Conservation (phyloP, 164 flowering plant species). For the Amborella trichopoda region DNA sequence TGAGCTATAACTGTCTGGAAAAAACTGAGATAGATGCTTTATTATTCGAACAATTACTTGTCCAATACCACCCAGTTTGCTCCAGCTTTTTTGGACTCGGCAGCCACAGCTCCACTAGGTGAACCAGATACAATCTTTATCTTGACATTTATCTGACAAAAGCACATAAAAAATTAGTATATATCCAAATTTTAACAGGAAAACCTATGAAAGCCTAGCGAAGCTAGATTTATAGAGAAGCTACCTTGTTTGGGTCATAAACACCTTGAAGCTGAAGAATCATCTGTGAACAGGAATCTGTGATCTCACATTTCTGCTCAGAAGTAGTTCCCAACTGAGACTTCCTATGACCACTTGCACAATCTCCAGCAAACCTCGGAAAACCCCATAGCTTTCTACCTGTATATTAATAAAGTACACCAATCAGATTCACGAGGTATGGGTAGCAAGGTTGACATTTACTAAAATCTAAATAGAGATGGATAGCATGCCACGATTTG, state of each 20-base stretch:
- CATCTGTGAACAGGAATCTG: conserved; percentile 96
- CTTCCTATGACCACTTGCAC: conserved; percentile 72
- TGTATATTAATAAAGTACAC: too few relatives aligned
- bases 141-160: conserved; percentile 82
- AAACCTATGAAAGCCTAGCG: too few relatives aligned
- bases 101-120: conserved; percentile 88
- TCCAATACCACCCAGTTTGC: conserved; percentile 93
- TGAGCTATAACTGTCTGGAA: too few relatives aligned
- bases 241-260: conserved; percentile 93
- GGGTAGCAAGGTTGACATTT: too few relatives aligned
- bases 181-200: too few relatives aligned
- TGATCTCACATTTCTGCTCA: conserved; percentile 69
- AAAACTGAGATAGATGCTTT: background rate
- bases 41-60: conserved; percentile 44
- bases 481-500: too few relatives aligned
- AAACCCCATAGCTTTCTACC: conserved; percentile 84
- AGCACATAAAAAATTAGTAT: too few relatives aligned
- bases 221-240: too few relatives aligned
- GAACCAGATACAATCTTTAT: conserved; percentile 76
- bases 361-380: conserved; percentile 92
- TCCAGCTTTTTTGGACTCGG: conserved; percentile 64
- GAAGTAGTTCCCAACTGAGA: conserved; percentile 39
- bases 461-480: too few relatives aligned
- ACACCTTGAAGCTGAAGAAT: conserved; percentile 92
- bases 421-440: too few relatives aligned